phyloP scores from a whole-genome alignment of 257 asterid species.

The Pogostemon cablin region DNA sequence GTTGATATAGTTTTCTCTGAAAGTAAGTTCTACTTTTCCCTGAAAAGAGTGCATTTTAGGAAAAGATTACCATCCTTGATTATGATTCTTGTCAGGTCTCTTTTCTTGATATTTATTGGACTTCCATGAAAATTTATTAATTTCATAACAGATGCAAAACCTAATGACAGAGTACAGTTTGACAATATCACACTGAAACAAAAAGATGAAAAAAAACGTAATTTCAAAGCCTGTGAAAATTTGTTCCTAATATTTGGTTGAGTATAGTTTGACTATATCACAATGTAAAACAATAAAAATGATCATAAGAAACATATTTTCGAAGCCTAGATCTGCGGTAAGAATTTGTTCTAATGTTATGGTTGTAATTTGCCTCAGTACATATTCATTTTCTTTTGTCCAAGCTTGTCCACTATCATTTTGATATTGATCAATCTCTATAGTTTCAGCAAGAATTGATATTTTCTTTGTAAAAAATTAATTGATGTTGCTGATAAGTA shows the following conservation, averaged over 20 bases:
- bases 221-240: background rate
- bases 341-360: background rate
- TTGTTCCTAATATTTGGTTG: background rate
- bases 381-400: background rate
- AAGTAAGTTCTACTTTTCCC: too few species aligned
- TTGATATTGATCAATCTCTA: conserved; percentile 6
- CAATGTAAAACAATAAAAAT: background rate
- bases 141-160: background rate
- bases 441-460: conserved; percentile 11
- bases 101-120: background rate
- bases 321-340: background rate
- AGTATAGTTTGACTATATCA: background rate
- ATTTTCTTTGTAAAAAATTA: background rate
- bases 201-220: background rate
- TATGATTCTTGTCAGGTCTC: background rate
- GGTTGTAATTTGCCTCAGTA: background rate
- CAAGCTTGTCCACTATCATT: conserved; percentile 10
- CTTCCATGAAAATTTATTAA: background rate
- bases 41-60: too few species aligned
- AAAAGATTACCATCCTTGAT: background rate
- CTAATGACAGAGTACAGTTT: background rate
- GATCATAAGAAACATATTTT: background rate
- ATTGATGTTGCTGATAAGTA: conserved; percentile 10
- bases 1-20: too few species aligned
- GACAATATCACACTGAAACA: background rate